Evolutionary conservation across 495 filamentous ascomycete genomes (phyloP), one percentile per base, ranked within the genome.

Genomic region (Penicillium crystallinum): DNA sequence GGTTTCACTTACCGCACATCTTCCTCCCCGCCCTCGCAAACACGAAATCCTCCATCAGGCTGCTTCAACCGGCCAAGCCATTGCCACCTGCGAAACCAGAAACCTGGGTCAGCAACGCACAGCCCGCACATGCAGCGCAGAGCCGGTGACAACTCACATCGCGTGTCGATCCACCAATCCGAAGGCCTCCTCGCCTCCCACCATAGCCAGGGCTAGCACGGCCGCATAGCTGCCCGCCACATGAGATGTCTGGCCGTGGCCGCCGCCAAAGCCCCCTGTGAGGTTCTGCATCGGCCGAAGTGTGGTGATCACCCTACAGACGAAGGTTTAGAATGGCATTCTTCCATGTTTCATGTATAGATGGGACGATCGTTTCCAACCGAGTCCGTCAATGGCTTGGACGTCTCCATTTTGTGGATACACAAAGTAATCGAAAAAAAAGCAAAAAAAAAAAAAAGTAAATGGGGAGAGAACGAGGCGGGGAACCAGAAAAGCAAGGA

Each of bases 261-360:
- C 91, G 41, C 93, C 93, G 22, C 93, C 95, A 68, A 97, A 96
- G 6, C 93, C 93, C 7, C 93, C 93, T 14, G 74, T 77, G 25
- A 74, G 62, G 65, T 97, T 93, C 69, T 97, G 95, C 66, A 91
- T 84, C 10, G 88, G 78, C 25, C 76, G 74, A 18, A 93, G 81
- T 1, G 90, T 93, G 36, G 80, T 70, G 15, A 85, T 76, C 7
- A 95, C 72, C 21, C 84, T 85, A 59, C 33, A 49, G 30, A 29
- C 46, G 21, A 43, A 25, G 15, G 33, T 35, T 35, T 25, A 36
- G 34, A 15, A 57, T 43, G 53, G 18, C 56, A n/a, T 49, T 23
- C 14, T 44, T 43, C 25, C 19, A 29, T 15, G 25, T 29, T 43
- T 19, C 40, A 43, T 43, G 40, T 43, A 43, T 10, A 12, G 14